Percentiles rank a stretch among this genome's conserved stretches.
phyloP scores from a whole-genome alignment of 441 rosid species.

The Manihot esculenta region DNA sequence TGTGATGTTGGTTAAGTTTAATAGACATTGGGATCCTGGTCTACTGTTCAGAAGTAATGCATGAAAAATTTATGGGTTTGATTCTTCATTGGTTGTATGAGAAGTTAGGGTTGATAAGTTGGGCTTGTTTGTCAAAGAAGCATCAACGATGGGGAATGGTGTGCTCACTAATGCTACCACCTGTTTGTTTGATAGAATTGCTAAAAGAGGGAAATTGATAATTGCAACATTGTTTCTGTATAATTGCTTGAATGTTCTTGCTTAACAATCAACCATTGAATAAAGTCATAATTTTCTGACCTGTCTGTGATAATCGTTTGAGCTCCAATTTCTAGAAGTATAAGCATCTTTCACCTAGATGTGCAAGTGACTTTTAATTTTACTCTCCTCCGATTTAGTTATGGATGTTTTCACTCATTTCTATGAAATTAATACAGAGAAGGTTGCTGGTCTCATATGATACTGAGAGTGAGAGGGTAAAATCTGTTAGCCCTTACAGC shows the following conservation, averaged over 20 bases:
- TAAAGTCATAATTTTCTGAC: not conserved
- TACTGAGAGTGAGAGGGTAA: conserved; percentile 22
- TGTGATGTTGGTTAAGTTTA: not conserved
- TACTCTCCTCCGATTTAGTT: not conserved
- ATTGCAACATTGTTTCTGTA: not conserved
- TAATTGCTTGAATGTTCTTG: not conserved
- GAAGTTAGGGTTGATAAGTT: too few species aligned
- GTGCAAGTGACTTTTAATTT: too few species aligned
- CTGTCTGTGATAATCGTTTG: not conserved
- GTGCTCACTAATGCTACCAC: too few species aligned
- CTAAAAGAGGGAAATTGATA: not conserved
- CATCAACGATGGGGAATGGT: not conserved
- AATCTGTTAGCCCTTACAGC: conserved; percentile 12
- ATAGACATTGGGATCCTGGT: not conserved
- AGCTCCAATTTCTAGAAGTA: not conserved
- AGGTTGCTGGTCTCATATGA: conserved; percentile 44
- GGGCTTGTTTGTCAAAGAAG: not conserved
- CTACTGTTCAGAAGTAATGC: not conserved
- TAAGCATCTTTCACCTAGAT: not conserved
- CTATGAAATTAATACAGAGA: conserved; percentile 41
- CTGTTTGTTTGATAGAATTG: not conserved
- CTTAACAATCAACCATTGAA: not conserved
- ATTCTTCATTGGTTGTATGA: too few species aligned
- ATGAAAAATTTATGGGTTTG: not conserved
- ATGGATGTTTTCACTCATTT: not conserved